These are phyloP conservation scores for Marvania coccoides DNA, from an alignment of 139 green algal species.

Conservation along the genomic window DNA sequence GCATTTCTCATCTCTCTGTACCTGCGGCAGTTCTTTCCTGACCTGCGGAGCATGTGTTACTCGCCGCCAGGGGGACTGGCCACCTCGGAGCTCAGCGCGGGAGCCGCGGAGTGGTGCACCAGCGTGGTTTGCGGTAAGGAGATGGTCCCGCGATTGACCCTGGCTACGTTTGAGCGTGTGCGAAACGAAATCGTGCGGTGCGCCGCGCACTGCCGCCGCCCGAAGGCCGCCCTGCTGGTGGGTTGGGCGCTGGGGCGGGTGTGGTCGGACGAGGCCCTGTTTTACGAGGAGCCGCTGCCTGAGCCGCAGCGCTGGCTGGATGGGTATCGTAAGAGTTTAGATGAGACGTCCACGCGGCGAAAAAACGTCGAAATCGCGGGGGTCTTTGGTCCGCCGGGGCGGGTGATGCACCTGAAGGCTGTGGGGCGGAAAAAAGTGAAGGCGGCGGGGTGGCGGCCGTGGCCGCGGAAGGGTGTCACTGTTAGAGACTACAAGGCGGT, in stretches of 20 bases:
- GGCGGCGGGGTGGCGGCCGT: neutral
- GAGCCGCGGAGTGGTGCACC: constrained; percentile 27
- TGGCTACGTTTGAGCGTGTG: constrained; percentile 33
- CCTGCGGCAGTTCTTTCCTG: constrained; percentile 34
- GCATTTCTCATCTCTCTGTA: constrained; percentile 56
- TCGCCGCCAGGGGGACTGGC: constrained; percentile 41
- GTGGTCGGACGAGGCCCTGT: constrained; percentile 42
- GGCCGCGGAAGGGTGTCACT: neutral
- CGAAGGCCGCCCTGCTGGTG: constrained; percentile 36
- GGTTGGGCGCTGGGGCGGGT: constrained; percentile 11
- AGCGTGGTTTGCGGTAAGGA: constrained; percentile 46
- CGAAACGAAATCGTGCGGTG: constrained; percentile 44
- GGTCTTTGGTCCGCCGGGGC: constrained; percentile 8
- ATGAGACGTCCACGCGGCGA: neutral
- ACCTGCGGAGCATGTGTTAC: constrained; percentile 52
- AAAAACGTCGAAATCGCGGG: neutral
- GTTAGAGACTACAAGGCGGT: constrained; percentile 16
- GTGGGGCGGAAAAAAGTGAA: neutral
- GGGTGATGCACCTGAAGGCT: constrained; percentile 14
- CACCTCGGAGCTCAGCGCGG: constrained; percentile 6
- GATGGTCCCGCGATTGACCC: constrained; percentile 52
- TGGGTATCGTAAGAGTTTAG: neutral
- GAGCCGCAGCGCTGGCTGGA: constrained; percentile 1
- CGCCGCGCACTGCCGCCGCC: constrained; percentile 27
- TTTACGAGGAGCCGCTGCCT: constrained; percentile 14